phyloP scores from a whole-genome alignment of 345 rosid genomes.

The Salix arbutifolia region DNA sequence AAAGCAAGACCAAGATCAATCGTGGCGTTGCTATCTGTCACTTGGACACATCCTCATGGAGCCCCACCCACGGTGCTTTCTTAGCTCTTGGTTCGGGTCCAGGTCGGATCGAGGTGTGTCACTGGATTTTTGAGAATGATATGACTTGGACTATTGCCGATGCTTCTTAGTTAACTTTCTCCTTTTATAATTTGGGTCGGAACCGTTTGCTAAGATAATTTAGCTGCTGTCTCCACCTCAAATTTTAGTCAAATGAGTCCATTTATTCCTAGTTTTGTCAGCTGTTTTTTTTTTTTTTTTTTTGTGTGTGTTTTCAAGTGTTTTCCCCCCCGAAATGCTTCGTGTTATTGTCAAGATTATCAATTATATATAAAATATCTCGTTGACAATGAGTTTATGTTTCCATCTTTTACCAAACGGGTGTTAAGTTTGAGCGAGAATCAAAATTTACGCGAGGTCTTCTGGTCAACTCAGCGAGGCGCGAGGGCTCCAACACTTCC shows the following conservation, averaged over 20 bases:
- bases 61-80: conserved; percentile 75
- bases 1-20: conserved; percentile 44
- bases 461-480: too few relatives aligned
- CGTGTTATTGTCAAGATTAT: neutral
- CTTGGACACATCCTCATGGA: conserved; percentile 75
- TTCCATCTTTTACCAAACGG: neutral
- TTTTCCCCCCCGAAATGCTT: neutral
- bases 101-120: conserved; percentile 74
- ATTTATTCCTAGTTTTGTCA: neutral
- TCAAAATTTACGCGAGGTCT: too few relatives aligned
- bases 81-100: conserved; percentile 66
- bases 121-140: conserved; percentile 89
- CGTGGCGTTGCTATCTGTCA: conserved; percentile 87
- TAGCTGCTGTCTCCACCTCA: neutral
- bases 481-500: too few relatives aligned
- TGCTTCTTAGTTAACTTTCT: neutral
- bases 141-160: conserved; percentile 64
- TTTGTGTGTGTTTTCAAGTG: neutral
- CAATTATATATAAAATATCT: neutral
- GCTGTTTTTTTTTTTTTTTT: neutral
- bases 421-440: too few relatives aligned
- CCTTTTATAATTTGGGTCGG: neutral
- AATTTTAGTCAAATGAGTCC: neutral
- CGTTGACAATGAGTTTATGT: neutral
- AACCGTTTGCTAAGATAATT: neutral